A percentile compares a stretch with the other conserved stretches of the same genome.
Conservation (phyloP, 2,329 filamentous ascomycete species). For the Hypoxylon sp. region DNA sequence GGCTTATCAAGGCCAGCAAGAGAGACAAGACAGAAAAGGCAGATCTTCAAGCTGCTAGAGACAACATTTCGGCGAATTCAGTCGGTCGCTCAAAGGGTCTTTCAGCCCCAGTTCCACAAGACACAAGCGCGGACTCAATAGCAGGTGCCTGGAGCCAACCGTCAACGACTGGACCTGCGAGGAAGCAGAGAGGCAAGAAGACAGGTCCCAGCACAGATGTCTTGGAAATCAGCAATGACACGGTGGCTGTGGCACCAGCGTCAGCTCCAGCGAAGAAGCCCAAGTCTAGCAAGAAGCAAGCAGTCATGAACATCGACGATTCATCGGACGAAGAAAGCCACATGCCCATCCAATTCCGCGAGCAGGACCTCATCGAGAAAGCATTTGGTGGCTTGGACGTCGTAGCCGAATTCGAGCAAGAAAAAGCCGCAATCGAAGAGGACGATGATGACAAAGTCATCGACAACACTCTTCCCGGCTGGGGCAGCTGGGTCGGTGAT, state of each 20-base stretch:
- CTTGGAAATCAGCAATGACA: conserved; percentile 44
- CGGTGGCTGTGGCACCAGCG: conserved; percentile 38
- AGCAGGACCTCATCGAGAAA: conserved; percentile 75
- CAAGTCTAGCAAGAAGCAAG: conserved; percentile 45
- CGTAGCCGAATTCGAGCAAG: conserved; percentile 77
- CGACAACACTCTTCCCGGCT: conserved; percentile 88
- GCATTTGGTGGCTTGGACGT: conserved; percentile 92
- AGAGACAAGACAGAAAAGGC: conserved; percentile 46
- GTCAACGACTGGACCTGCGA: conserved; percentile 31
- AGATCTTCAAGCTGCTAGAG: conserved; percentile 53
- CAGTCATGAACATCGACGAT: conserved; percentile 46
- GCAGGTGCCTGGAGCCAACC: conserved; percentile 46
- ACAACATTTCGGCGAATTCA: conserved; percentile 44
- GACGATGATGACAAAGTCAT: conserved; percentile 85
- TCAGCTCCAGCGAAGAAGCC: conserved; percentile 35
- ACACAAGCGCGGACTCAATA: conserved; percentile 31
- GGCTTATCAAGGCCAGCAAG: conserved; percentile 47
- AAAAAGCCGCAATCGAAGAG: conserved; percentile 75
- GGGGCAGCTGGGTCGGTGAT: conserved; percentile 90
- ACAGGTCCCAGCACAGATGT: conserved; percentile 36
- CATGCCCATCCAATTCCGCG: conserved; percentile 65
- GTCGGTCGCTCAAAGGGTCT: conserved; percentile 34
- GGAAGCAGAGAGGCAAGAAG: conserved; percentile 43
- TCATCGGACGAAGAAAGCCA: conserved; percentile 58
- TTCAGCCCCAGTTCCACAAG: conserved; percentile 33